A percentile compares a stretch with the other conserved stretches of the same genome.
These are phyloP conservation scores for Hygrocybe punicea DNA, from an alignment of 768 basidiomycete species.

Conservation along the genomic window DNA sequence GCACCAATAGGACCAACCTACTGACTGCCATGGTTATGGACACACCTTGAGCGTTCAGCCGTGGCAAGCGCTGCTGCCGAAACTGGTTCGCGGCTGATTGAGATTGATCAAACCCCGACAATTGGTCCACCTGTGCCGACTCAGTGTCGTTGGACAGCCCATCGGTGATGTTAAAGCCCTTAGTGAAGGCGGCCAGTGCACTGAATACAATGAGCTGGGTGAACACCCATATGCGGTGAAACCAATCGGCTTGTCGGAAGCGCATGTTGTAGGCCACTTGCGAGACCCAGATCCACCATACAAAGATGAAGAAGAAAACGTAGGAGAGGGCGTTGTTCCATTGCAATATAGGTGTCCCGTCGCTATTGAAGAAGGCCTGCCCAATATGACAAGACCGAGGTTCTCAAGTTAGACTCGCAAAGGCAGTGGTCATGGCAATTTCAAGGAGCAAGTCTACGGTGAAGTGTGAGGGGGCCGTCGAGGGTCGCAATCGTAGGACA, in stretches of 20 bases:
- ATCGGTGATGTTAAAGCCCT: neutral
- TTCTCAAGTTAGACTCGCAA: neutral
- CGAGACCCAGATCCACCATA: constrained; percentile 4
- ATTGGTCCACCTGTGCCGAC: neutral
- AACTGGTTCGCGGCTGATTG: neutral
- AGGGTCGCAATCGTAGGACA: too few species aligned
- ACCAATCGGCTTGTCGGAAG: constrained; percentile 1
- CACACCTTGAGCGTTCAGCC: neutral
- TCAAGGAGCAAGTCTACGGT: neutral
- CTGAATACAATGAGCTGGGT: neutral
- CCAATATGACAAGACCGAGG: too few species aligned
- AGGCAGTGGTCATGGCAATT: constrained; percentile 2
- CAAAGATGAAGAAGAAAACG: neutral
- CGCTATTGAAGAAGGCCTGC: neutral
- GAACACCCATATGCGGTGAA: constrained; percentile 4
- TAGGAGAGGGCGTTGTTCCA: neutral
- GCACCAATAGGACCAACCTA: neutral
- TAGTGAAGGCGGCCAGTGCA: neutral
- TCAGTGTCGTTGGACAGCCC: neutral
- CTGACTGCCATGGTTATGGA: neutral
- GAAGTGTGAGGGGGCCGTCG: too few species aligned
- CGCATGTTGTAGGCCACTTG: constrained; percentile 3
- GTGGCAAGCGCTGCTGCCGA: neutral
- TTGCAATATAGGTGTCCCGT: constrained; percentile 3
- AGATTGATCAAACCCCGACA: neutral